Evolutionary conservation across 345 rosid species (phyloP).

Genomic region (Citrus maxima): DNA sequence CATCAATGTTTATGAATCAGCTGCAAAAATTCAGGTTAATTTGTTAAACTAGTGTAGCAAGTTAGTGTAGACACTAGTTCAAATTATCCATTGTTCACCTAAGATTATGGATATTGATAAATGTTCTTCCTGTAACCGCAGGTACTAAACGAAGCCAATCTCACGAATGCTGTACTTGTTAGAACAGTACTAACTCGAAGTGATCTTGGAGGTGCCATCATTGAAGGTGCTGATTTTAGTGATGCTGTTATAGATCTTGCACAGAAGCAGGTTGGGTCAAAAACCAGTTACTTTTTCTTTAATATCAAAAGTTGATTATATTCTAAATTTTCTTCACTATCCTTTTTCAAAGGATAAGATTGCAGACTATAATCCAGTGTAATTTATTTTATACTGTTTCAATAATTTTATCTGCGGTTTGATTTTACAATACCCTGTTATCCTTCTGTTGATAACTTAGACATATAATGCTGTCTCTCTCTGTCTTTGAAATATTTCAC

Average conservation of each 20-base stretch:
- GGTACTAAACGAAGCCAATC: constrained; percentile 94
- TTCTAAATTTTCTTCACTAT: background rate
- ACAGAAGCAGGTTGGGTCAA: constrained; percentile 66
- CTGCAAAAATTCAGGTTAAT: background rate
- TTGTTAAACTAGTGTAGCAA: background rate
- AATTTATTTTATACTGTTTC: no score
- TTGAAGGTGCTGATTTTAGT: constrained; percentile 96
- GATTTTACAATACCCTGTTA: no score
- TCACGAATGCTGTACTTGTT: constrained; percentile 76
- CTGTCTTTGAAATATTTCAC: background rate
- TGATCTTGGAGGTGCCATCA: constrained; percentile 86
- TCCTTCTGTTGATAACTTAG: no score
- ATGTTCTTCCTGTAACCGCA: background rate
- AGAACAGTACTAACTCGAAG: constrained; percentile 87
- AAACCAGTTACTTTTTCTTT: background rate
- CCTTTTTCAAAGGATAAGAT: no score
- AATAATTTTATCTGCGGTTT: no score
- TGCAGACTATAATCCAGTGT: no score
- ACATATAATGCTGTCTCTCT: background rate
- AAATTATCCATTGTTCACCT: background rate
- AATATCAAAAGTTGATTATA: background rate
- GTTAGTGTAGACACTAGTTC: background rate
- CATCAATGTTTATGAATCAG: background rate
- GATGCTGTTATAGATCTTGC: constrained; percentile 91
- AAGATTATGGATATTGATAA: background rate